These are phyloP conservation scores for Lizonia empirigonia DNA, from an alignment of 2,329 filamentous ascomycete species.

Conservation along the genomic window DNA sequence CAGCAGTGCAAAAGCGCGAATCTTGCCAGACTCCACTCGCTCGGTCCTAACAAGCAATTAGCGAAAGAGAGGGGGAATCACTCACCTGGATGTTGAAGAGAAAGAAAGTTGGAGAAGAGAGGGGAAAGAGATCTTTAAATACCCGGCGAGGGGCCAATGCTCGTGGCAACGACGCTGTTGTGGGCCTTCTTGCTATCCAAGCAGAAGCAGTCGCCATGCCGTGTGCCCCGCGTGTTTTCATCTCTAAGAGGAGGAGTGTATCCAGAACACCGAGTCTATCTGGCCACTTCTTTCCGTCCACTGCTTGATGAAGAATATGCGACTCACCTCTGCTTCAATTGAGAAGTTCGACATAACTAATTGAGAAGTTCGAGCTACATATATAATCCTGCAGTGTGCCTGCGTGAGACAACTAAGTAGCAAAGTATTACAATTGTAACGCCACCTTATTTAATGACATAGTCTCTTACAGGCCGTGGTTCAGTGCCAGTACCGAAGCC, in stretches of 20 bases:
- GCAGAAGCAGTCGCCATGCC: not conserved
- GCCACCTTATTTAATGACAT: no score
- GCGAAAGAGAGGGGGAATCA: no score
- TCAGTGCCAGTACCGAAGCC: not conserved
- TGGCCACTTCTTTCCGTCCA: not conserved
- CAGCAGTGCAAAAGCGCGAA: not conserved
- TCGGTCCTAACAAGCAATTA: no score
- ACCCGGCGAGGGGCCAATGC: not conserved
- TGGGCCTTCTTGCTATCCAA: not conserved
- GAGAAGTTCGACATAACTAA: not conserved
- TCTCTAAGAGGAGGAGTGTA: constrained; percentile 1
- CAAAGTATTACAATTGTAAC: no score
- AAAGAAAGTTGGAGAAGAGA: not conserved
- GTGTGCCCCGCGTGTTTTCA: not conserved
- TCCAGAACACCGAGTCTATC: not conserved
- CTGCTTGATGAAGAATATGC: not conserved
- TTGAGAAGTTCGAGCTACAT: no score
- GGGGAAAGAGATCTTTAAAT: not conserved
- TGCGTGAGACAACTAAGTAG: no score
- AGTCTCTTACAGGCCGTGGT: no score
- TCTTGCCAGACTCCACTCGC: not conserved
- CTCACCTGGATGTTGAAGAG: not conserved
- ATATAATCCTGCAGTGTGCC: no score
- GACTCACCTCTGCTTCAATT: not conserved
- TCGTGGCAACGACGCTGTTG: not conserved